Evolutionary conservation across 768 basidiomycete species (phyloP).

Genomic region (Phaffia australis): DNA sequence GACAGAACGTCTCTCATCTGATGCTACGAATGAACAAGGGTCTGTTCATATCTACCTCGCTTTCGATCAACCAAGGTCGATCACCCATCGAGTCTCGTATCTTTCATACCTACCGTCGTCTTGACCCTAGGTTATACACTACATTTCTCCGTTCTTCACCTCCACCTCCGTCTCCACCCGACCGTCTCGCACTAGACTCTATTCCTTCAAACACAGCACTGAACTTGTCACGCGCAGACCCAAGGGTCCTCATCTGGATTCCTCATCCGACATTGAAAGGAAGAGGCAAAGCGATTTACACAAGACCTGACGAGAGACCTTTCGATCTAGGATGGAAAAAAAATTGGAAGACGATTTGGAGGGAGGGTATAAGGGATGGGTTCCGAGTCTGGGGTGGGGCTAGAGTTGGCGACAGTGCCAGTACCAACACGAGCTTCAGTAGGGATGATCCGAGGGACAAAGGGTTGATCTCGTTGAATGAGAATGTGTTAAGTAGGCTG

Average conservation of each 20-base stretch:
- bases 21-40: not conserved
- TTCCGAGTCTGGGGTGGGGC: not conserved
- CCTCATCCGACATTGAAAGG: not conserved
- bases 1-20: not conserved
- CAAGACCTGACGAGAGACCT: not conserved
- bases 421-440: not conserved
- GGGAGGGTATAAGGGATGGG: not conserved
- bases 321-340: conserved; percentile 9
- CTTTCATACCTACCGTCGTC: not conserved
- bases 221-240: too few species aligned
- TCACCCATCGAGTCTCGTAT: conserved; percentile 14
- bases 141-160: not conserved
- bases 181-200: not conserved
- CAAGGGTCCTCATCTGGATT: not conserved
- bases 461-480: not conserved
- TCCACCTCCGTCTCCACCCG: not conserved
- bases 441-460: too few species aligned
- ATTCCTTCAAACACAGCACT: too few species aligned
- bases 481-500: not conserved
- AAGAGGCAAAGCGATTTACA: conserved; percentile 2
- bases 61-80: conserved; percentile 2
- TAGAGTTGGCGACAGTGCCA: not conserved
- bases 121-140: not conserved
- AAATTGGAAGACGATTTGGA: not conserved
- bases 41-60: not conserved